phyloP scores from a whole-genome alignment of 805 yeast genomes.

The Schwanniomyces occidentalis region DNA sequence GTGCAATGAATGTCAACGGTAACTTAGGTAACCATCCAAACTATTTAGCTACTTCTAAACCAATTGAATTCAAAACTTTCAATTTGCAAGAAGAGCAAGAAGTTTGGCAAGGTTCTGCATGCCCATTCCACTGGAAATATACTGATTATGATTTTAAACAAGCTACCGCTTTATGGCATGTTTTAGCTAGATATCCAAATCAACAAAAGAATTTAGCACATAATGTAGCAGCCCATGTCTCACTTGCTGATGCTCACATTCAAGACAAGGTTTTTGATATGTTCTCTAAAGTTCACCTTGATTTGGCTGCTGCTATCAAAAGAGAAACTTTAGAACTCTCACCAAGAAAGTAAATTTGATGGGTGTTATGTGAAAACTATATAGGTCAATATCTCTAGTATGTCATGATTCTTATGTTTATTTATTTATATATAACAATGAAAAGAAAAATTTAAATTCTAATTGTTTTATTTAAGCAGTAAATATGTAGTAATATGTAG shows the following conservation, averaged over 20 bases:
- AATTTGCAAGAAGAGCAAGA: slow-evolving; percentile 68
- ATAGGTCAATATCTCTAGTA: not conserved
- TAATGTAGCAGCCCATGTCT: slow-evolving; percentile 76
- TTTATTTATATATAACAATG: not conserved
- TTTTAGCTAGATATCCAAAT: slow-evolving; percentile 72
- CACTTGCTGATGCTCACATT: slow-evolving; percentile 67
- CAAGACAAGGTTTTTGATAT: slow-evolving; percentile 78
- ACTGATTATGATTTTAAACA: slow-evolving; percentile 76
- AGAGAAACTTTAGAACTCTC: slow-evolving; percentile 56
- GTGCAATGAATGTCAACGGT: slow-evolving; percentile 60
- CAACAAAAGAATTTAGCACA: slow-evolving; percentile 84
- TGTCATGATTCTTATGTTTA: not conserved
- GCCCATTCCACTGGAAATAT: slow-evolving; percentile 84
- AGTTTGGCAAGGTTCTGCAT: slow-evolving; percentile 78
- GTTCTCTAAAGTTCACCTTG: slow-evolving; percentile 71
- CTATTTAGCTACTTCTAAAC: slow-evolving; percentile 61
- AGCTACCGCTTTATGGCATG: slow-evolving; percentile 76
- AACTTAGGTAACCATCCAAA: slow-evolving; percentile 79
- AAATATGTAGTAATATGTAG: not conserved
- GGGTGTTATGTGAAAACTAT: too few species aligned
- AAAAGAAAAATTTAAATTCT: too few species aligned
- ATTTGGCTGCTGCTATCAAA: slow-evolving; percentile 67
- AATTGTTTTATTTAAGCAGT: not conserved
- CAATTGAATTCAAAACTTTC: slow-evolving; percentile 46
- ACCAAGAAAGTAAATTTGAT: too few species aligned